Conservation (phyloP, 371 early-diverging fungal species). For the Actinomucor elegans region DNA sequence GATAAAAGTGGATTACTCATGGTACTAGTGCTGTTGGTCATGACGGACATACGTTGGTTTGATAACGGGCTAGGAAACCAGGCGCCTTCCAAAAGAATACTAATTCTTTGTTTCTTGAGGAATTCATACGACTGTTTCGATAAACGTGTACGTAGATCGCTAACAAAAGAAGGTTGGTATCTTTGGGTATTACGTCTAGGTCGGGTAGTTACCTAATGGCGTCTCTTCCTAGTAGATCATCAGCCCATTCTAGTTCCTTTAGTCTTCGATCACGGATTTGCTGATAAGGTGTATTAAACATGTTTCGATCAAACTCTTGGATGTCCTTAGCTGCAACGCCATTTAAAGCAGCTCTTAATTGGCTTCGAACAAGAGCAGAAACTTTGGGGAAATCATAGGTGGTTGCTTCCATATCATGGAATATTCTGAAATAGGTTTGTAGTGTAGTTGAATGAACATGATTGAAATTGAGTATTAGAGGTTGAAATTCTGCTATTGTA, state of each 20-base stretch:
- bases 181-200: background rate
- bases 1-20: background rate
- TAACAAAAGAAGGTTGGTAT: slow-evolving; percentile 16
- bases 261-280: slow-evolving; percentile 67
- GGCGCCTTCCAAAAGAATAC: slow-evolving; percentile 66
- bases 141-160: slow-evolving; percentile 62
- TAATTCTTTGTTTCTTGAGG: slow-evolving; percentile 70
- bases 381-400: slow-evolving; percentile 62
- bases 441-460: slow-evolving; percentile 60
- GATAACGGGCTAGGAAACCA: slow-evolving; percentile 65
- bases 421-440: slow-evolving; percentile 59
- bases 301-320: slow-evolving; percentile 57
- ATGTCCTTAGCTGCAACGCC: slow-evolving; percentile 42
- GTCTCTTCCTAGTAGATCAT: slow-evolving; percentile 62
- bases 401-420: slow-evolving; percentile 70
- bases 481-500: slow-evolving; percentile 61
- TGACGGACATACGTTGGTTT: slow-evolving; percentile 16
- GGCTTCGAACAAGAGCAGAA: slow-evolving; percentile 56
- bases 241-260: slow-evolving; percentile 71
- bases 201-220: slow-evolving; percentile 57
- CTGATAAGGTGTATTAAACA: slow-evolving; percentile 66
- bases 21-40: background rate
- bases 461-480: slow-evolving; percentile 62
- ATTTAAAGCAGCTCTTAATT: slow-evolving; percentile 47
- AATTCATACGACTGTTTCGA: slow-evolving; percentile 72